Evolutionary conservation across 1,139 yeast species (phyloP).

Genomic region (Debaryomyces psychrophilus): DNA sequence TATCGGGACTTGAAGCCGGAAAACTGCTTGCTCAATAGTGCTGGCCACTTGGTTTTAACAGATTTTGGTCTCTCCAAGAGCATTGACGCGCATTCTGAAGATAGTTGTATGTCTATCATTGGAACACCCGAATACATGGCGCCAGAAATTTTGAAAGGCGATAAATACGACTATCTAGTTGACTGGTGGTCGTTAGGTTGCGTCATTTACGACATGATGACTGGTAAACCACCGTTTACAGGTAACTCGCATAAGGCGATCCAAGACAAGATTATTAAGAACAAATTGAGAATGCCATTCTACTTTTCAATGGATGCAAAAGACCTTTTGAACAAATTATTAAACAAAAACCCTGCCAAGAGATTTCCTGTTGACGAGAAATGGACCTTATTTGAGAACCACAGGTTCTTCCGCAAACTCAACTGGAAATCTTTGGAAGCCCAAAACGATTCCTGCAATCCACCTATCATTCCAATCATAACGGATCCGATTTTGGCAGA

Average conservation of each 20-base stretch:
- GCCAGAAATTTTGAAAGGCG: conserved; percentile 39
- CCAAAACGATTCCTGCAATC: conserved; percentile 24
- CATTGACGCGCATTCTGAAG: conserved; percentile 36
- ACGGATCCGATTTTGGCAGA: conserved; percentile 40
- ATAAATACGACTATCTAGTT: conserved; percentile 33
- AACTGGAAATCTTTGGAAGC: conserved; percentile 31
- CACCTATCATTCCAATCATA: conserved; percentile 38
- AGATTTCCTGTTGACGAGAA: conserved; percentile 67
- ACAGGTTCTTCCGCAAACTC: conserved; percentile 37
- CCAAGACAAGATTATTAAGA: conserved; percentile 73
- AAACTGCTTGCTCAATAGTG: conserved; percentile 75
- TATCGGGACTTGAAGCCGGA: conserved; percentile 87
- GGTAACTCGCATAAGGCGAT: conserved; percentile 82
- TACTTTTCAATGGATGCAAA: conserved; percentile 82
- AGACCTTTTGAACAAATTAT: conserved; percentile 67
- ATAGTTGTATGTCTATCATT: conserved; percentile 68
- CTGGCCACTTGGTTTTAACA: conserved; percentile 80
- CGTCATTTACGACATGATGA: conserved; percentile 78
- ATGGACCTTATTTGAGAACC: conserved; percentile 33
- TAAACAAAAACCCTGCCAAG: conserved; percentile 73
- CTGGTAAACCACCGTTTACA: conserved; percentile 91
- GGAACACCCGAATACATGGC: conserved; percentile 72
- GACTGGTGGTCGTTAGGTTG: conserved; percentile 47
- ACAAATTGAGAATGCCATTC: conserved; percentile 71
- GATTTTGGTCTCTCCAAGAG: conserved; percentile 90